Evolutionary conservation across 1,284 basidiomycete genomes (phyloP).

Genomic region (Cryptococcus sp.): DNA sequence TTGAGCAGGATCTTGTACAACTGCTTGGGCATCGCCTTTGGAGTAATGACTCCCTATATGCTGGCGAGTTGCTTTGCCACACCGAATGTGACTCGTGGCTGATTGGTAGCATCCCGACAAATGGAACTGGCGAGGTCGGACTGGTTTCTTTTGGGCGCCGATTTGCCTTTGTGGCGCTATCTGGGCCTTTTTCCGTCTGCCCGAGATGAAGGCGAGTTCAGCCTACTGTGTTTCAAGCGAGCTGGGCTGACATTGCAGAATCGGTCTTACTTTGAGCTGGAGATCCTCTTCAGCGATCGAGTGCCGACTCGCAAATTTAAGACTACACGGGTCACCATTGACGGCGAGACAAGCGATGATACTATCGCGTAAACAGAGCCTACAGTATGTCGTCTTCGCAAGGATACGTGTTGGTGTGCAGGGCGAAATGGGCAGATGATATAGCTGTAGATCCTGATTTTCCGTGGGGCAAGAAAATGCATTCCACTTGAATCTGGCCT

Average conservation of each 20-base stretch:
- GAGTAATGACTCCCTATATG: not conserved
- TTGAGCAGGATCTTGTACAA: slow-evolving; percentile 49
- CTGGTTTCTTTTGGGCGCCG: slow-evolving; percentile 17
- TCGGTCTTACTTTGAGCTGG: not conserved
- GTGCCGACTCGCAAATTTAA: not conserved
- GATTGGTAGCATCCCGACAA: slow-evolving; percentile 15
- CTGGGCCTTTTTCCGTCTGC: slow-evolving; percentile 22
- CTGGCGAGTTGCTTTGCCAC: slow-evolving; percentile 17
- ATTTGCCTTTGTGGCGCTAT: not conserved
- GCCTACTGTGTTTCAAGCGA: slow-evolving; percentile 43
- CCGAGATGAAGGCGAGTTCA: slow-evolving; percentile 34
- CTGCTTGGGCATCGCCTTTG: slow-evolving; percentile 22
- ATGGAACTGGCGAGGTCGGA: slow-evolving; percentile 19
- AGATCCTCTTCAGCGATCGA: not conserved
- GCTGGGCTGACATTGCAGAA: slow-evolving; percentile 24
- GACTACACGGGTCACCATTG: too few species aligned
- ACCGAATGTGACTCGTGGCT: slow-evolving; percentile 5
- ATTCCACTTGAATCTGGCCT: too few species aligned
- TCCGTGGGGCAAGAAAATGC: too few species aligned
- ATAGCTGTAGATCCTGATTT: too few species aligned
- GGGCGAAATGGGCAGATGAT: too few species aligned
- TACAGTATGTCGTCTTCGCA: too few species aligned
- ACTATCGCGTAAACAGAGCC: too few species aligned
- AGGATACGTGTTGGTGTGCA: too few species aligned
- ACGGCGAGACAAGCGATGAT: too few species aligned